Evolutionary conservation across 352 stramenopile genomes (phyloP), one percentile per base, ranked within the genome.

Genomic region (Saprolegnia diclina): DNA sequence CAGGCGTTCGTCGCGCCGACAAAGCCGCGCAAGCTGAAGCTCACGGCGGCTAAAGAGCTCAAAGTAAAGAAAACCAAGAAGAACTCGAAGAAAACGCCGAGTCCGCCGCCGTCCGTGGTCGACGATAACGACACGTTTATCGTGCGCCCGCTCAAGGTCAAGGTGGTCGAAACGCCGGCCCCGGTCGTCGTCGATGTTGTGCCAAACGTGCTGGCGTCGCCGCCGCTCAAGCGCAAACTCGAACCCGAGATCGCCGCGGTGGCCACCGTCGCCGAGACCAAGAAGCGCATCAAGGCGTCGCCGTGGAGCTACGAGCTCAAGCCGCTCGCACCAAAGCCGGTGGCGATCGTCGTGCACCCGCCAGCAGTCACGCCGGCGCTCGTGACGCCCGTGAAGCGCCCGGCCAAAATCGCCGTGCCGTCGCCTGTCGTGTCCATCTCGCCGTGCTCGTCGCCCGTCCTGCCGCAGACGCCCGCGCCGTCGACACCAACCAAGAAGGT

Each of bases 391-490:
- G 9, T 59, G n/a, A 59, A 59, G 35, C 11, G 16, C 11, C 11
- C 52, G 4, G 35, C 52, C 24, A 53, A 66, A 18, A 22, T 26
- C 32, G 21, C 26, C 2, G 59, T 66, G 4, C 32, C 40, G 32
- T 66, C 59, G 26, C 59, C 59, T 9, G 59, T 66, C 21, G 59
- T 66, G 59, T 66, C 59, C 13, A 66, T 66, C 13, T 66, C 59
- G 18, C 59, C 59, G 16, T 44, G 19, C 16, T 66, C 59, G 26
- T 66, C 59, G 11, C 59, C 59, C 10, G 32, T 44, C 5, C 5
- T 54, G 24, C 59, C 32, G n/a, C 59, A 66, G 18, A 66, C 59
- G 5, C 59, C 59, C 9, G 10, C 62, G 19, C n/a, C 32, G 16
- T 66, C 59, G 11, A 24, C 59, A 16, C 32, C 59, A 18, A 50